phyloP scores from a whole-genome alignment of 192 early-diverging fungal species.

The Coemansia sp. region DNA sequence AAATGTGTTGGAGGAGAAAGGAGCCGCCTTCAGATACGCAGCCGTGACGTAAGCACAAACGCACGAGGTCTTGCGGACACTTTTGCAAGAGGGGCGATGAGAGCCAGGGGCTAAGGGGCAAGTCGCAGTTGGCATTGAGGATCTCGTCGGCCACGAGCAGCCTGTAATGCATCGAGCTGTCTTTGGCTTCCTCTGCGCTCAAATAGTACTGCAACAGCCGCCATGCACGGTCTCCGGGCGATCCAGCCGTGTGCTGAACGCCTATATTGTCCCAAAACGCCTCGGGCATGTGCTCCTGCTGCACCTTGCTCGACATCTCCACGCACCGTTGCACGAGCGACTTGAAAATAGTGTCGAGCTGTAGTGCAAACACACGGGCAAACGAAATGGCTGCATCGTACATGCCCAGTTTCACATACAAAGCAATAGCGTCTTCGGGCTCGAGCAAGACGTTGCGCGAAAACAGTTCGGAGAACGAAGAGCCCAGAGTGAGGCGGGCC shows the following conservation, averaged over 20 bases:
- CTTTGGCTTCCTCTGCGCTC: slow-evolving; percentile 17
- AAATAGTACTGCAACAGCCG: slow-evolving; percentile 43
- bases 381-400: slow-evolving; percentile 51
- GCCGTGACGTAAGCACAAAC: slow-evolving; percentile 39
- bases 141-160: slow-evolving; percentile 37
- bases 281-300: slow-evolving; percentile 24
- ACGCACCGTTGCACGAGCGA: slow-evolving; percentile 37
- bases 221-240: slow-evolving; percentile 43
- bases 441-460: slow-evolving; percentile 44
- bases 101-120: slow-evolving; percentile 45
- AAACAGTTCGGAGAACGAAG: slow-evolving; percentile 35
- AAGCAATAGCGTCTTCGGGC: slow-evolving; percentile 36
- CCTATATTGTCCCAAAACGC: slow-evolving; percentile 39
- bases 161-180: slow-evolving; percentile 11
- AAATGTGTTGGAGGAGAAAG: slow-evolving; percentile 47
- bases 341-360: slow-evolving; percentile 28
- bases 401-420: slow-evolving; percentile 43
- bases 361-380: slow-evolving; percentile 23
- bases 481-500: slow-evolving; percentile 39
- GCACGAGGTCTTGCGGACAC: slow-evolving; percentile 51
- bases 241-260: slow-evolving; percentile 15
- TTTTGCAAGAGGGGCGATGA: slow-evolving; percentile 23
- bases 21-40: slow-evolving; percentile 40
- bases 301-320: slow-evolving; percentile 16
- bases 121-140: slow-evolving; percentile 25